Percentiles rank a stretch among this genome's conserved stretches.
These are phyloP conservation scores for Piper longum DNA, from an alignment of 164 flowering plant genomes.

Conservation along the genomic window DNA sequence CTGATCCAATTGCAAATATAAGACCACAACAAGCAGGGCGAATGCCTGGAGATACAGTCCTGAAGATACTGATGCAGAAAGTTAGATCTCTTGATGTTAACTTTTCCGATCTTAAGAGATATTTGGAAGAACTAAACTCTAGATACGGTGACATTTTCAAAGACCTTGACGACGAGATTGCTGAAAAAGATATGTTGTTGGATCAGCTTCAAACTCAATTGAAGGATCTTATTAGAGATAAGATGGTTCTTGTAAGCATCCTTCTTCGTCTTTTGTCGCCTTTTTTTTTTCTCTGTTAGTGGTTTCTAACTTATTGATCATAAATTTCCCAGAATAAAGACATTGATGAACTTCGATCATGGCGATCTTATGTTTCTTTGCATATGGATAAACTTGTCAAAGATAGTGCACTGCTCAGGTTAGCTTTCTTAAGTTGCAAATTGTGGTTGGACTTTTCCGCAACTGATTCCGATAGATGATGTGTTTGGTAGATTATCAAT, in stretches of 20 bases:
- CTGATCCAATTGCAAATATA: slow-evolving; percentile 47
- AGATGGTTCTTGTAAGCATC: slow-evolving; percentile 46
- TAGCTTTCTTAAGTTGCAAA: neutral
- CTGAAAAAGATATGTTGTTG: slow-evolving; percentile 34
- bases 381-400: slow-evolving; percentile 44
- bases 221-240: slow-evolving; percentile 30
- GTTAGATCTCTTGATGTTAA: slow-evolving; percentile 71
- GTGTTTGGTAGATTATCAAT: neutral
- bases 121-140: slow-evolving; percentile 64
- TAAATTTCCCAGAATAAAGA: slow-evolving; percentile 49
- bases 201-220: slow-evolving; percentile 44
- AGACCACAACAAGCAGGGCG: slow-evolving; percentile 59
- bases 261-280: neutral
- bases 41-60: slow-evolving; percentile 92
- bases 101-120: slow-evolving; percentile 72
- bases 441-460: neutral
- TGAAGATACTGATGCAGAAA: slow-evolving; percentile 90
- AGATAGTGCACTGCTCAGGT: slow-evolving; percentile 80
- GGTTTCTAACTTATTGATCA: neutral
- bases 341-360: slow-evolving; percentile 43
- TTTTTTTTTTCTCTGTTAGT: neutral
- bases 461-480: neutral
- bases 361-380: slow-evolving; percentile 62
- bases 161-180: slow-evolving; percentile 60
- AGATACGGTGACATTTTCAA: slow-evolving; percentile 64